Evolutionary conservation across 306 rosid genomes (phyloP), one percentile per base, ranked within the genome.

Genomic region (Cicer arietinum): DNA sequence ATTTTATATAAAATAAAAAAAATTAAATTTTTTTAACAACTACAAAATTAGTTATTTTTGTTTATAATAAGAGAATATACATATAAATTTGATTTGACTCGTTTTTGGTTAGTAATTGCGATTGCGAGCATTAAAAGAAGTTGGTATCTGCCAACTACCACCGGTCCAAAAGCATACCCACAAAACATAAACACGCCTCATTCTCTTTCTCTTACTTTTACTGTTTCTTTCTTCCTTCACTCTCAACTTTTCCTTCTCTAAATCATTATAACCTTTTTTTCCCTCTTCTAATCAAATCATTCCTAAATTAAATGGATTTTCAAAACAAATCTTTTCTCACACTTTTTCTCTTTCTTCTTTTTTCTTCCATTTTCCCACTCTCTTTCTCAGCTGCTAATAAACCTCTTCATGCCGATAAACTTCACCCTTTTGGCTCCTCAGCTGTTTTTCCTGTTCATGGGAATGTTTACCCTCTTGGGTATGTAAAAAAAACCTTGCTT

Each of bases 381-480:
- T 50, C 75, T 85, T 85, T 94, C 81, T 87, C 92, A 18, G 92
- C 84, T 35, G 79, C 81, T 68, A 78, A 66, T 78, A 88, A 82
- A 41, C 79, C 84, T 57, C 76, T 6, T 18, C 56, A 18, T 48
- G 22, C 53, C 58, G 75, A 67, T 16, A 81, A 79, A 52, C 13
- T 44, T 1, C 68, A 64, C 18, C 82, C 47, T 22, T 3, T 58
- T 42, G 82, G 59, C 61, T 87, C 97, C 35, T 87, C 97, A 0
- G 84, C 80, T 67, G 77, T 91, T 74, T 85, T 94, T n/a, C 89
- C 41, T 12, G 67, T 91, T 77, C 85, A 76, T 12, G 96, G 98
- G 18, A 94, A 94, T 67, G 94, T 91, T 35, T 94, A 91, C 75
- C 98, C 98, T 79, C 85, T 87, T 45, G 97, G 98, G 98, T 94